Evolutionary conservation across 345 rosid genomes (phyloP).

Genomic region (Melastoma malabathricum): DNA sequence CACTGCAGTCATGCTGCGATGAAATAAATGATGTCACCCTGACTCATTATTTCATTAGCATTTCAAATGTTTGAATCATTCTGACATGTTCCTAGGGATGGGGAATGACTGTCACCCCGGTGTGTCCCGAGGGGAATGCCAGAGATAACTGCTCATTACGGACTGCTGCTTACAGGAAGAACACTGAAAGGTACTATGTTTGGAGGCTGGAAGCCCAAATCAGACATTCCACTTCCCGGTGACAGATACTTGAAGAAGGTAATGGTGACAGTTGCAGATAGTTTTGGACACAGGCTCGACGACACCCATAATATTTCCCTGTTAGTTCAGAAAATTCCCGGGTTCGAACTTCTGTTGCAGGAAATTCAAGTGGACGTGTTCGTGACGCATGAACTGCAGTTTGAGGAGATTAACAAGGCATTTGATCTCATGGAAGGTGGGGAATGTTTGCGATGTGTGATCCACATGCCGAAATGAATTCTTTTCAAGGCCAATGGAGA

Average conservation of each 20-base stretch:
- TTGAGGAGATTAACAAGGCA: constrained; percentile 67
- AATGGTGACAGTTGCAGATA: background rate
- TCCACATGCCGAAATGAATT: constrained; percentile 44
- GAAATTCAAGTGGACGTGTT: constrained; percentile 67
- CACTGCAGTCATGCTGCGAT: constrained; percentile 77
- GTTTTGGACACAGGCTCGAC: background rate
- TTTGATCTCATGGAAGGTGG: constrained; percentile 75
- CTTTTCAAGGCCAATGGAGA: background rate
- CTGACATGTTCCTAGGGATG: constrained; percentile 46
- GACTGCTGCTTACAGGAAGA: constrained; percentile 54
- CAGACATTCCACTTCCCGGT: constrained; percentile 67
- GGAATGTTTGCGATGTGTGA: constrained; percentile 67
- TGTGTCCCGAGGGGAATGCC: constrained; percentile 81
- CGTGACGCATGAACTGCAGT: constrained; percentile 50
- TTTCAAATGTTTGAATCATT: background rate
- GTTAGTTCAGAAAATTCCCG: too few species aligned
- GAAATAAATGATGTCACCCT: constrained; percentile 15
- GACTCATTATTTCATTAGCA: background rate
- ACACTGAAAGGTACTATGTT: constrained; percentile 71
- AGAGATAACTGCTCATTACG: constrained; percentile 66
- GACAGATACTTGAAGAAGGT: constrained; percentile 76
- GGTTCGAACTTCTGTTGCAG: constrained; percentile 14
- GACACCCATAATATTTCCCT: too few species aligned
- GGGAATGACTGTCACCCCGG: constrained; percentile 81
- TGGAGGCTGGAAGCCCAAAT: constrained; percentile 89